Evolutionary conservation across 75 land plant species (phyloP).

Genomic region (Pseudotsuga menziesii): DNA sequence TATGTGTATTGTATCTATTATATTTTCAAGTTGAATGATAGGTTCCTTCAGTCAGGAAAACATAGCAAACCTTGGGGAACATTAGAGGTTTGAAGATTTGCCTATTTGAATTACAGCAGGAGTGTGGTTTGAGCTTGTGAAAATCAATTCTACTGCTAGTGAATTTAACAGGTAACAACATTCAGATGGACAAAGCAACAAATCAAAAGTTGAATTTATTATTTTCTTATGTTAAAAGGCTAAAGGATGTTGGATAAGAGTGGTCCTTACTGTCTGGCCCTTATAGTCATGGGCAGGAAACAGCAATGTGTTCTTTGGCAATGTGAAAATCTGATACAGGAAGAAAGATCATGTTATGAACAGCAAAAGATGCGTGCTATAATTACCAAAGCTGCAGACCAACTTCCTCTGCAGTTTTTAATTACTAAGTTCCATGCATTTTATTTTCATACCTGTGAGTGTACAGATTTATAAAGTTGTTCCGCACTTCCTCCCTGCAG

Average conservation of each 20-base stretch:
- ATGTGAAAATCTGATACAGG: conserved; percentile 66
- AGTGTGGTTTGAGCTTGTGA: not conserved
- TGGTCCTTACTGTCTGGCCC: conserved; percentile 72
- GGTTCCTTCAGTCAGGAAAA: not conserved
- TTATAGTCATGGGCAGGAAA: conserved; percentile 98
- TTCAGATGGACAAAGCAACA: not conserved
- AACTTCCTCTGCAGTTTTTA: not conserved
- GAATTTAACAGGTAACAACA: not conserved
- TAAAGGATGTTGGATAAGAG: not conserved
- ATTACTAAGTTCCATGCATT: not conserved
- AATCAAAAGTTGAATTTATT: not conserved
- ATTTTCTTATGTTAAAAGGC: not conserved
- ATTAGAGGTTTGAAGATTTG: not conserved
- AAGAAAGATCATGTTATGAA: not conserved
- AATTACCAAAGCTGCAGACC: not conserved
- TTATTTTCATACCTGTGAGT: conserved; percentile 66
- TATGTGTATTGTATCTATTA: not conserved
- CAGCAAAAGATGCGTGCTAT: not conserved
- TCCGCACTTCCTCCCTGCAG: conserved; percentile 85
- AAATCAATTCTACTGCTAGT: too few relatives aligned
- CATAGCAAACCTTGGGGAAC: not conserved
- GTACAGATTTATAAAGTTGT: conserved; percentile 86
- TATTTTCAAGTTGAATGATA: not conserved
- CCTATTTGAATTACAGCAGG: not conserved
- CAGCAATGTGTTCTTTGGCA: conserved; percentile 80